Evolutionary conservation across 176 grass and related monocot species (phyloP).

Genomic region (Carex scoparia): DNA sequence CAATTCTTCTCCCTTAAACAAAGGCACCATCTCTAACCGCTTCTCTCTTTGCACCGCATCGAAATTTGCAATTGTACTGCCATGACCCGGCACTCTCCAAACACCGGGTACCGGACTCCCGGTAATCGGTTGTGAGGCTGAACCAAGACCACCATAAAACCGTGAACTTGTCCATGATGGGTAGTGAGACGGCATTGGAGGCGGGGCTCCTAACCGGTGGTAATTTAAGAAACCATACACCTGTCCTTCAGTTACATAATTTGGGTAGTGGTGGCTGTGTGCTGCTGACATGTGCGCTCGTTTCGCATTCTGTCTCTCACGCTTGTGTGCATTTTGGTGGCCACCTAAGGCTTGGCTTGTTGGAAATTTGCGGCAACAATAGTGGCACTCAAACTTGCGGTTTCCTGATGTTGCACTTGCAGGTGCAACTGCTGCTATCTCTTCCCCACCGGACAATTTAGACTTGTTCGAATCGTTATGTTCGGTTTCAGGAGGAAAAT

Average conservation of each 20-base stretch:
- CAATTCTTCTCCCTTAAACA: conserved; percentile 9
- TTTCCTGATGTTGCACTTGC: conserved; percentile 15
- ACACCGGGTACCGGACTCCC: conserved; percentile 54
- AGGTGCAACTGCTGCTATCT: background rate
- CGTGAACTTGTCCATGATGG: conserved; percentile 48
- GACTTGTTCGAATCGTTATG: conserved; percentile 23
- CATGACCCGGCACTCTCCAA: conserved; percentile 36
- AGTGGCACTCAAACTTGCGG: conserved; percentile 98
- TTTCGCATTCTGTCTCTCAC: conserved; percentile 97
- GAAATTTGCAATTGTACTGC: conserved; percentile 31
- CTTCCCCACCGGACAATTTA: conserved; percentile 31
- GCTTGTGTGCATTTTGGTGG: conserved; percentile 99
- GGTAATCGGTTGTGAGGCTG: conserved; percentile 69
- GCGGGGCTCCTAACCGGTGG: conserved; percentile 34
- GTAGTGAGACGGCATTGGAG: conserved; percentile 52
- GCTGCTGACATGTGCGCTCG: conserved; percentile 77
- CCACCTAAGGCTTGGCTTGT: conserved; percentile 97
- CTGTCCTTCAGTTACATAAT: conserved; percentile 37
- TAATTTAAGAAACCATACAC: conserved; percentile 70
- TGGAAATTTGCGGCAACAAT: conserved; percentile 99
- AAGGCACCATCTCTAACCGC: conserved; percentile 9
- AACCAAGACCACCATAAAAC: conserved; percentile 41
- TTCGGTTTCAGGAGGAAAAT: conserved; percentile 55
- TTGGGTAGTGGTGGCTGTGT: conserved; percentile 58
- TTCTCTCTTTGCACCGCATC: conserved; percentile 18